Conservation (phyloP, 768 basidiomycete genomes). For the Tulasnella sp. region DNA sequence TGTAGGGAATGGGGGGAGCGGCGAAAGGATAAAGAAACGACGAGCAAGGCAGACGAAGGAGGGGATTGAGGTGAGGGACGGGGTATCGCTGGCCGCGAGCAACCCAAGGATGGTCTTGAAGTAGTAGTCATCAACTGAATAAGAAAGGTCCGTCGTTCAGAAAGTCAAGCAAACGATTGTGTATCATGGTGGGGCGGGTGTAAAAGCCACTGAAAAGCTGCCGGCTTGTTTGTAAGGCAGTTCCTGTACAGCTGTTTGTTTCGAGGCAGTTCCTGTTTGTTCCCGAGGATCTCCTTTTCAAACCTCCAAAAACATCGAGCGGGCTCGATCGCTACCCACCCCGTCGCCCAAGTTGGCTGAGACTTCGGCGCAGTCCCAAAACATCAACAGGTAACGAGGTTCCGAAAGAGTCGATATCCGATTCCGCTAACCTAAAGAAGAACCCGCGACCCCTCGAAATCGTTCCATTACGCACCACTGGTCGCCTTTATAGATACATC, state of each 20-base stretch:
- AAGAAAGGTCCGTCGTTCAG: too few relatives aligned
- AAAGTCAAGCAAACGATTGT: too few relatives aligned
- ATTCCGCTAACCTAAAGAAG: background rate
- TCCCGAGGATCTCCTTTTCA: background rate
- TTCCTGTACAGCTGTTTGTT: background rate
- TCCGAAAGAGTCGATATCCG: background rate
- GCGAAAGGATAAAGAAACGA: background rate
- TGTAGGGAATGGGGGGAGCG: background rate
- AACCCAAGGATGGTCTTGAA: too few relatives aligned
- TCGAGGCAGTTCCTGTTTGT: background rate
- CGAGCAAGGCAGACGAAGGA: too few relatives aligned
- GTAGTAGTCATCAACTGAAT: too few relatives aligned
- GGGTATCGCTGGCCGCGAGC: too few relatives aligned
- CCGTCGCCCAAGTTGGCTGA: background rate
- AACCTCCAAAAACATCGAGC: background rate
- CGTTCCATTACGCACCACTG: background rate
- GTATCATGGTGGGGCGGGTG: background rate
- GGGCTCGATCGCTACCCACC: background rate
- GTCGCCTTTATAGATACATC: constrained; percentile 1
- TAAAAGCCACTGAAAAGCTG: background rate
- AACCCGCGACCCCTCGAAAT: background rate
- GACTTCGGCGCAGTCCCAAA: background rate
- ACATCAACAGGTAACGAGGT: background rate
- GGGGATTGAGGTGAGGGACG: background rate
- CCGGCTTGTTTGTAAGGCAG: background rate